phyloP scores from a whole-genome alignment of 139 green algal species.

The Chlorella sp. region DNA sequence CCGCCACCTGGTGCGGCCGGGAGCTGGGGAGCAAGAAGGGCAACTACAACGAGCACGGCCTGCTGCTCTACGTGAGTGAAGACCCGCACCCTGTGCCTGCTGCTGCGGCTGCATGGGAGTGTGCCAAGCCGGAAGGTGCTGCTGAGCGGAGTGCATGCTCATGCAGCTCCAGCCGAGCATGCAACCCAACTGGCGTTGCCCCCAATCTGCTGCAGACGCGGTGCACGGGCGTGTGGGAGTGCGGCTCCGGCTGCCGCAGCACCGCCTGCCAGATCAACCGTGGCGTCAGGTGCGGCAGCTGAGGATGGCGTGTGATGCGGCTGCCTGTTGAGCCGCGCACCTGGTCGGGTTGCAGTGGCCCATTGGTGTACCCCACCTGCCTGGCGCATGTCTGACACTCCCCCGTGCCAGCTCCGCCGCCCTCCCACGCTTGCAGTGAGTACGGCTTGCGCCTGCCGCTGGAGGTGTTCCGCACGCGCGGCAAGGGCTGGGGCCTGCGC shows the following conservation, averaged over 20 bases:
- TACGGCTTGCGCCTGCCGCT: conserved; percentile 60
- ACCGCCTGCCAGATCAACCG: conserved; percentile 41
- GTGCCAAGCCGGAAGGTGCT: no score
- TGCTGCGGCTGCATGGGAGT: not conserved
- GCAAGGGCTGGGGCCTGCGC: conserved; percentile 70
- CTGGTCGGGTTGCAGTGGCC: not conserved
- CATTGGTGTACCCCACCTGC: no score
- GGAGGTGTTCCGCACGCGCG: conserved; percentile 69
- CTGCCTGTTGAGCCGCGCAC: not conserved
- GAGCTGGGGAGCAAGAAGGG: not conserved
- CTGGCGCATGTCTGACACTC: no score
- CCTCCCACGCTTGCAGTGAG: not conserved
- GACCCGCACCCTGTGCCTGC: not conserved
- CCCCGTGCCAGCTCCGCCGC: not conserved
- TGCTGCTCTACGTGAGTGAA: not conserved
- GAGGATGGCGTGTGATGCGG: not conserved
- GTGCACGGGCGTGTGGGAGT: conserved; percentile 23
- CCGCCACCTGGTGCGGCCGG: not conserved
- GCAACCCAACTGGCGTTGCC: no score
- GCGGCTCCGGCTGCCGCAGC: conserved; percentile 23
- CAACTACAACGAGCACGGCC: not conserved
- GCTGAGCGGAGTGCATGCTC: no score
- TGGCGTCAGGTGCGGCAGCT: conserved; percentile 33
- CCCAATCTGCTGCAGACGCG: conserved; percentile 1
- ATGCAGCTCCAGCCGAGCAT: no score